Evolutionary conservation across 257 asterid genomes (phyloP), one percentile per base, ranked within the genome.

Genomic region (Gentiana macrophylla): DNA sequence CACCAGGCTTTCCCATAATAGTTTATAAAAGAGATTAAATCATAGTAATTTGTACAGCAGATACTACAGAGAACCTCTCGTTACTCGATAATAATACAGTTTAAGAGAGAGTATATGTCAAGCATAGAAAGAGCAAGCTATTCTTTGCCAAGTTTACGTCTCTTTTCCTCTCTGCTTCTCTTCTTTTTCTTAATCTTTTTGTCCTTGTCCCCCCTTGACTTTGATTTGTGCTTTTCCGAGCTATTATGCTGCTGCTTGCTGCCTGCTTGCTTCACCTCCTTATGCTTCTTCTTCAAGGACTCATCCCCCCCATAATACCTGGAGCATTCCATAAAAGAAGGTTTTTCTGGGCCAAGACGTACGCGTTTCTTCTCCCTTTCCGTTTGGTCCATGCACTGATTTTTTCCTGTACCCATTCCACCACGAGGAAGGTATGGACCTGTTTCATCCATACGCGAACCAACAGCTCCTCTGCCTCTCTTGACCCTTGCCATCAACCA

Each of bases 381-480:
- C 35, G 55, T 68, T 50, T 60, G 66, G 35, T 57, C 64, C 12
- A 77, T 54, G 10, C 46, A 41, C 46, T 41, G 10, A 10, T 41
- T 41, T 41, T 7, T 10, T 41, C 9, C 9, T 2, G 46, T 10
- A 5, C 46, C 46, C 46, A 41, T 10, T 24, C 24, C 24, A 70
- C 76, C 37, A 55, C 68, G 60, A 36, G 86, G 79, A 66, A 80
- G 89, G 72, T 81, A 88, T 1, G 95, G 97, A 32, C 97, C 97
- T 8, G 94, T 69, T 81, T 85, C 98, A 64, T 92, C 98, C 95
- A 92, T 85, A 56, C 97, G 75, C 35, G 98, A 88, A 52, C 98
- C 98, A 59, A 92, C 69, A 15, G 86, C 78, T n/a, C 97, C 98
- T 66, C 97, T 80, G 32, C 99, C 99, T 52, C 99, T 78, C 78